Evolutionary conservation across 2,329 filamentous ascomycete species (phyloP), one percentile per base, ranked within the genome.

Genomic region (Calonectria pseudoturangicola): DNA sequence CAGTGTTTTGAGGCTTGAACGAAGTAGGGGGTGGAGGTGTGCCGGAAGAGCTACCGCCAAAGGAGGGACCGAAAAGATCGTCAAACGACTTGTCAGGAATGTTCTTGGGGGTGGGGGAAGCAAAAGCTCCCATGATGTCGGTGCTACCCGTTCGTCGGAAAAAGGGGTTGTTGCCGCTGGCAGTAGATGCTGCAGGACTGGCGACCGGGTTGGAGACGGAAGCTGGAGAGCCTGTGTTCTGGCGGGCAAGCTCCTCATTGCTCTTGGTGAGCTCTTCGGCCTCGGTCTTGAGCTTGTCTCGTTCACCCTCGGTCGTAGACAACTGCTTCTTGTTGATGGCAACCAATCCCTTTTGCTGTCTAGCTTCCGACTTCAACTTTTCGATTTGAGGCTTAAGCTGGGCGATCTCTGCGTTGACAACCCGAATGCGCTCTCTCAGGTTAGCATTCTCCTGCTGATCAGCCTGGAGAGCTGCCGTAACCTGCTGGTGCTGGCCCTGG

Each of bases 281-380:
- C 83, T 98, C 96, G 1, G 88, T 87, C 86, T 95, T 96, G 47
- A 98, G 87, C 87, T 95, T 96, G 73, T 98, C 96, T 39, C 94
- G 91, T 83, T 98, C 96, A 60, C 91, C 91, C 84, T 99, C 97
- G 70, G 93, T 95, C 0, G 96, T 98, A 43, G 93, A 91, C 73
- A 98, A 88, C 85, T 99, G 97, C 87, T 99, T 99, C 89, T 97
- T 98, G 86, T 98, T 98, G 86, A 99, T 99, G 51, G 97, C 96
- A 36, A 98, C 96, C 76, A 98, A 89, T 21, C 97, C 97, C 86
- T 98, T 98, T 82, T 98, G 96, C 83, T 98, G 97, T 50, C 97
- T 92, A 30, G 95, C 95, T 79, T 98, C 95, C 15, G 93, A 95
- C 83, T 94, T 95, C 79, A 98, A 89, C 87, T 98, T 98, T 83